Percentiles rank a stretch among this genome's conserved stretches.
phyloP scores from a whole-genome alignment of 345 rosid species.

The Murraya paniculata region DNA sequence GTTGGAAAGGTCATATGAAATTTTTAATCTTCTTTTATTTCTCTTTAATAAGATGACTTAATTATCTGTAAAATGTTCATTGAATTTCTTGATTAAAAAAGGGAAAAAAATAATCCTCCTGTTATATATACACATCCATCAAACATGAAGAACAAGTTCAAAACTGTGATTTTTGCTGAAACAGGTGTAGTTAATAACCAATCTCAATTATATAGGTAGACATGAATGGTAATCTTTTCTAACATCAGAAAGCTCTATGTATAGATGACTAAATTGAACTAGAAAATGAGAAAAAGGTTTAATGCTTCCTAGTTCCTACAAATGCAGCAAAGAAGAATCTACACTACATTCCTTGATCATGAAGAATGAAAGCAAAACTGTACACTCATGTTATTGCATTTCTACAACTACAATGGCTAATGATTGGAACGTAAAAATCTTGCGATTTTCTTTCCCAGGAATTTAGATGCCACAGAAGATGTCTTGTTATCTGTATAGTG shows the following conservation, averaged over 20 bases:
- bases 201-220: not conserved
- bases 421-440: conserved; percentile 7
- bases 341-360: not conserved
- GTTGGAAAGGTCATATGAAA: too few relatives aligned
- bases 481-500: not conserved
- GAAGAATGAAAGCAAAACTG: not conserved
- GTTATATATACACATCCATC: not conserved
- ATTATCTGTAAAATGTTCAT: not conserved
- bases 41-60: too few relatives aligned
- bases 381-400: not conserved
- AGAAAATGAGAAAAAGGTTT: not conserved
- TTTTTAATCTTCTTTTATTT: too few relatives aligned
- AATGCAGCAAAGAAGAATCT: not conserved
- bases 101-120: not conserved
- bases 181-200: too few relatives aligned
- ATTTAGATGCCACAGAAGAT: conserved; percentile 17
- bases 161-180: not conserved
- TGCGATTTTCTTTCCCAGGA: conserved; percentile 11
- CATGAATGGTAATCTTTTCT: not conserved
- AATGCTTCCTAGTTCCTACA: not conserved
- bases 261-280: not conserved
- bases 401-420: not conserved
- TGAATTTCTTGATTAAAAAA: not conserved
- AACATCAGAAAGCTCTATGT: not conserved
- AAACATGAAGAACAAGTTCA: not conserved